Evolutionary conservation across 306 rosid genomes (phyloP).

Genomic region (Medicago truncatula): DNA sequence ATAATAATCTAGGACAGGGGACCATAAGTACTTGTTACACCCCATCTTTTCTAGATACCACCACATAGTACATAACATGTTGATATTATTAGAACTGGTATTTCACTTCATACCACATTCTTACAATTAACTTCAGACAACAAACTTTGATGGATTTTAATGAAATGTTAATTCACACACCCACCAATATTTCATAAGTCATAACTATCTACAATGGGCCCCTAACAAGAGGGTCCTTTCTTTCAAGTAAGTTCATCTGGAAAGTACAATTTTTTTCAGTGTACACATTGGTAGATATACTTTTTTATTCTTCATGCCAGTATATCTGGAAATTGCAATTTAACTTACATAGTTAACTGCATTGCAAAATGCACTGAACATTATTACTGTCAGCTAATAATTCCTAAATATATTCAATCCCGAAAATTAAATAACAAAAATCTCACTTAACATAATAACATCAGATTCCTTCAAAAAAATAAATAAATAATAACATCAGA

Average conservation of each 20-base stretch:
- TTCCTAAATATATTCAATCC: conserved; percentile 14
- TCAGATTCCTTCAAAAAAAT: too few species aligned
- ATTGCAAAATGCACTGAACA: background rate
- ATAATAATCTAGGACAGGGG: conserved; percentile 32
- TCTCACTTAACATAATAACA: background rate
- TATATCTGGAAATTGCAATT: conserved; percentile 28
- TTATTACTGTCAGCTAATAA: conserved; percentile 15
- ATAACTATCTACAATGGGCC: conserved; percentile 8
- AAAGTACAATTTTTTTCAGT: conserved; percentile 46
- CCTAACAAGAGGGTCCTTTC: conserved; percentile 31
- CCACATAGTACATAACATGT: conserved; percentile 38
- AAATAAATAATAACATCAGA: background rate
- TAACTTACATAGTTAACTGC: conserved; percentile 10
- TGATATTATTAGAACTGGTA: conserved; percentile 25
- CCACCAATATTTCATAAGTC: conserved; percentile 16
- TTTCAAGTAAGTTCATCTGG: conserved; percentile 40
- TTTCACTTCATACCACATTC: conserved; percentile 42
- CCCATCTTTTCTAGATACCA: conserved; percentile 27
- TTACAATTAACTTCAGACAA: conserved; percentile 48
- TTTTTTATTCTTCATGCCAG: conserved; percentile 27
- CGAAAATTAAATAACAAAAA: conserved; percentile 16
- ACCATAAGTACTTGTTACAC: conserved; percentile 31
- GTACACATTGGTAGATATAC: conserved; percentile 22
- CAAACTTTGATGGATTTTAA: conserved; percentile 44
- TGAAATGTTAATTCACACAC: conserved; percentile 42